These are phyloP conservation scores for Akanthomyces lecanii DNA, from an alignment of 2,329 filamentous ascomycete genomes.

Conservation along the genomic window DNA sequence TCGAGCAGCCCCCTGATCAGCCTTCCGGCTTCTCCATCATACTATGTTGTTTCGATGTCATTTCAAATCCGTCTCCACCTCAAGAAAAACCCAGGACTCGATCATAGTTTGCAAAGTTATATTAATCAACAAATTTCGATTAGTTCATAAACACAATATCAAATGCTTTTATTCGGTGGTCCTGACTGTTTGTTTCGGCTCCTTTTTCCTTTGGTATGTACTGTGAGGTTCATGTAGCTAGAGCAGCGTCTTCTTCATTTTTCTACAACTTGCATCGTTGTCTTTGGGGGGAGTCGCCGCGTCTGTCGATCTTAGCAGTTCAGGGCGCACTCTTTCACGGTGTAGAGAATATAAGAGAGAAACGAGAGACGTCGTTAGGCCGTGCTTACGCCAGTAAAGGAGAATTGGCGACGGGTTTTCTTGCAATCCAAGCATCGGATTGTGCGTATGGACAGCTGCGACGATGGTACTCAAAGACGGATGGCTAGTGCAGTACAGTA, in stretches of 20 bases:
- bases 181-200: conserved; percentile 20
- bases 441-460: no score
- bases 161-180: conserved; percentile 25
- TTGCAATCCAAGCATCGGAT: no score
- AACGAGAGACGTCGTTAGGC: no score
- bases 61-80: conserved; percentile 37
- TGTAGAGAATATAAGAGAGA: conserved; percentile 12
- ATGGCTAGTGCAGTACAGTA: no score
- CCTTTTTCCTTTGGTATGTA: conserved; percentile 20
- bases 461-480: no score
- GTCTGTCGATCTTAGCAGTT: conserved; percentile 7
- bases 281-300: conserved; percentile 20
- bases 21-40: conserved; percentile 32
- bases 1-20: conserved; percentile 27
- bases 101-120: conserved; percentile 54
- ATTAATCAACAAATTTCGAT: conserved; percentile 53
- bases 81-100: conserved; percentile 44
- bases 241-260: conserved; percentile 9
- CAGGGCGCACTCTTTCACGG: conserved; percentile 9
- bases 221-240: conserved; percentile 16
- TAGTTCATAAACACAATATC: conserved; percentile 42
- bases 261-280: conserved; percentile 29
- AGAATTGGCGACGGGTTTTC: no score
- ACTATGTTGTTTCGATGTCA: conserved; percentile 39
- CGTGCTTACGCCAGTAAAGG: no score